Evolutionary conservation across 768 basidiomycete species (phyloP), one percentile per base, ranked within the genome.

Genomic region (Suillus luteus): DNA sequence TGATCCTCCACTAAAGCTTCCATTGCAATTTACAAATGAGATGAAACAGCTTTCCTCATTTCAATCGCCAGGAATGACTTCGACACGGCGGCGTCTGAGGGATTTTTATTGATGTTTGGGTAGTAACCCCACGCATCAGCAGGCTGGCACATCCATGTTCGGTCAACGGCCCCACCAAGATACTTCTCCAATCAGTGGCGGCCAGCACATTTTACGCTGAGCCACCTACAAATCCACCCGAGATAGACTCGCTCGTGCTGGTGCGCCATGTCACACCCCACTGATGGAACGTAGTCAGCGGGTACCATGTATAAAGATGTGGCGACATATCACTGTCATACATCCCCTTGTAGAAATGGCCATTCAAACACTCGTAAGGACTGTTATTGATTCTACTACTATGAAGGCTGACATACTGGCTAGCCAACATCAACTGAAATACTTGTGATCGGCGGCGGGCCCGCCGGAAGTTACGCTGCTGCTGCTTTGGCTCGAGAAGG

Each of bases 381-480:
- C 7, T 31, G 4, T 5, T 31, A 10, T 31, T 10, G 9, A 19
- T 19, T 52, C 5, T 52, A 10, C 1, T 52, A 15, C 61, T 33
- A 10, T 6, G 15, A 52, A 52, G 4, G 51, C 27, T 52, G 15
- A 59, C 27, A n/a, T 14, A n/a, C 10, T 9, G 44, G 33, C n/a
- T 38, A 64, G 63, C 63, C 63, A 52, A 60, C 22, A 14, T 46
- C 60, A 38, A 57, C 65, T 33, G 59, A 65, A 49, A 55, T 71
- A 35, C 67, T 71, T 19, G 70, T 71, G 40, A 60, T 71, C 12
- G 70, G 70, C 5, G 85, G 82, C 31, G 86, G 86, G 52, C 86
- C 86, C 59, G 83, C 83, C 19, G 86, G 86, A 37, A 81, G 81
- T 22, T 87, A 85, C 68, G 82, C 85, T 54, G 86, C 85, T 5